Evolutionary conservation across 495 filamentous ascomycete genomes (phyloP).

Genomic region (Pyronema domesticum): DNA sequence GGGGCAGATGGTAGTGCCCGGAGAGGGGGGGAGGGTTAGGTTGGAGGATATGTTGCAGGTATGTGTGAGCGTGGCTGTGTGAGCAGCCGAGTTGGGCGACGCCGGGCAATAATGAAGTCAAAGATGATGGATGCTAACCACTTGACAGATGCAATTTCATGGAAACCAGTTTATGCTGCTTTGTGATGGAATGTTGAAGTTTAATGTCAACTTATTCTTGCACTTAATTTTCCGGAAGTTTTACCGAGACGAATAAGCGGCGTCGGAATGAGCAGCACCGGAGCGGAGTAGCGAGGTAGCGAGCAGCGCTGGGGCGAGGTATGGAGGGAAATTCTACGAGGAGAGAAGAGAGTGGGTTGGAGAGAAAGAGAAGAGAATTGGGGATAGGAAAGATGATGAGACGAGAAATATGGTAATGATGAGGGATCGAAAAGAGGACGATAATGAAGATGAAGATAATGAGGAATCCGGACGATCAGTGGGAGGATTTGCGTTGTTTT

Average conservation of each 20-base stretch:
- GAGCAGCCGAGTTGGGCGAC: not conserved
- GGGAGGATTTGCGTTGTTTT: too few relatives aligned
- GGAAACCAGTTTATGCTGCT: constrained; percentile 86
- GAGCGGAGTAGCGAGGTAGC: too few relatives aligned
- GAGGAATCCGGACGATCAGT: too few relatives aligned
- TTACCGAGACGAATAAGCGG: constrained; percentile 54
- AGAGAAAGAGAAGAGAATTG: too few relatives aligned
- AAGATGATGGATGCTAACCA: not conserved
- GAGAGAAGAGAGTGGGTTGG: too few relatives aligned
- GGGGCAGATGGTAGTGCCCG: constrained; percentile 89
- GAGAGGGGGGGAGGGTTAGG: constrained; percentile 73
- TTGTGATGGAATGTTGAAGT: constrained; percentile 68
- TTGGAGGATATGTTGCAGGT: constrained; percentile 85
- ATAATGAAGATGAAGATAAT: too few relatives aligned
- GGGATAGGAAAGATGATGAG: too few relatives aligned
- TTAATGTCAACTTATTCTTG: constrained; percentile 91
- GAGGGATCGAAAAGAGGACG: too few relatives aligned
- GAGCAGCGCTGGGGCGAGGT: too few relatives aligned
- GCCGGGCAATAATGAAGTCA: not conserved
- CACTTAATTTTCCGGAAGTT: constrained; percentile 97
- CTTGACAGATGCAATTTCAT: constrained; percentile 53
- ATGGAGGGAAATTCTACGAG: too few relatives aligned
- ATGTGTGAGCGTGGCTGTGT: not conserved
- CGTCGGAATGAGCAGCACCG: too few relatives aligned
- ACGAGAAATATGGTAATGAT: too few relatives aligned